Evolutionary conservation across 1,284 basidiomycete genomes (phyloP).

Genomic region (Trametes polyzona): DNA sequence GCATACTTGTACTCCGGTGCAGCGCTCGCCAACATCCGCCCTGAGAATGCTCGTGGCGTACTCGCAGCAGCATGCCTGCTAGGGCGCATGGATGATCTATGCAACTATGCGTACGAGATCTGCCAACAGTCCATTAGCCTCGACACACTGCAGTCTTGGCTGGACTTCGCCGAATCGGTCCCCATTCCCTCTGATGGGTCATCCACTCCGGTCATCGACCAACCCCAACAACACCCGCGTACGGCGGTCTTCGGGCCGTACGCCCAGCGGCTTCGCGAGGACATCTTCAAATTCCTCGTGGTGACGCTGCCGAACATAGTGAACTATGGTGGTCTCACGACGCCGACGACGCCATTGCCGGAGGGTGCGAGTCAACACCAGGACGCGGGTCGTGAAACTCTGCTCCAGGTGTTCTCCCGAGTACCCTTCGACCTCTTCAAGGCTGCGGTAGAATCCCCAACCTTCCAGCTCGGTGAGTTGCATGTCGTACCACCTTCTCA

Average conservation of each 20-base stretch:
- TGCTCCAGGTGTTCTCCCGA: conserved; percentile 73
- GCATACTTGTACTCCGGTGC: conserved; percentile 80
- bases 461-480: conserved; percentile 73
- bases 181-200: conserved; percentile 55
- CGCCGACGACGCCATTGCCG: conserved; percentile 33
- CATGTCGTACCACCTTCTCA: background rate
- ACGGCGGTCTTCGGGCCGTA: conserved; percentile 74
- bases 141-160: conserved; percentile 74
- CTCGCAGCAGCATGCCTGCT: conserved; percentile 82
- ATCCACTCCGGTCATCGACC: conserved; percentile 47
- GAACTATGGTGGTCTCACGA: conserved; percentile 36
- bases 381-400: conserved; percentile 59
- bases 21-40: conserved; percentile 67
- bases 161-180: conserved; percentile 73
- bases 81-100: conserved; percentile 84
- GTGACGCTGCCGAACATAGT: conserved; percentile 70
- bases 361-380: conserved; percentile 44
- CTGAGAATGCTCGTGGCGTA: conserved; percentile 80
- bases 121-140: conserved; percentile 75
- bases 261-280: conserved; percentile 67
- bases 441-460: conserved; percentile 73
- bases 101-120: conserved; percentile 75
- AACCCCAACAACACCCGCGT: conserved; percentile 43
- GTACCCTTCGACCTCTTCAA: conserved; percentile 85
- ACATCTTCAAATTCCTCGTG: conserved; percentile 78